Percentiles rank a stretch among this genome's conserved stretches.
Conservation (phyloP, 202 grass and related monocot genomes). For the Setaria viridis region DNA sequence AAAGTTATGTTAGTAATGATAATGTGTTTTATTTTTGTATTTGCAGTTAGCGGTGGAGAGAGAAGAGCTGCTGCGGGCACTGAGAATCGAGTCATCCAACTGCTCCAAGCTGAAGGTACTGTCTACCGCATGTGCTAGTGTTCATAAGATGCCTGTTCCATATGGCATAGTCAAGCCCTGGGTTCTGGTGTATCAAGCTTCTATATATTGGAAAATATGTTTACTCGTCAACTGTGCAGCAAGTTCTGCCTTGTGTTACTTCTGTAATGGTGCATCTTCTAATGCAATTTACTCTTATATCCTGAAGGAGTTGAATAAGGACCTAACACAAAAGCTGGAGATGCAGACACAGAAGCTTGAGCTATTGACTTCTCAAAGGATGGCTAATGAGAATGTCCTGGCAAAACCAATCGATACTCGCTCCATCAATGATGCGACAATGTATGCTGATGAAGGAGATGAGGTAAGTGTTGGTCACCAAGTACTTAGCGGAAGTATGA, state of each 20-base stretch:
- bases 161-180: constrained; percentile 20
- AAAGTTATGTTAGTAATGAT: constrained; percentile 20
- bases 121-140: constrained; percentile 14
- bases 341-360: constrained; percentile 91
- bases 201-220: constrained; percentile 24
- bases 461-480: constrained; percentile 61
- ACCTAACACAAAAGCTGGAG: constrained; percentile 93
- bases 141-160: constrained; percentile 36
- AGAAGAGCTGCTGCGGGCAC: constrained; percentile 78
- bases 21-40: not conserved
- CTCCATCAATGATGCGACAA: constrained; percentile 72
- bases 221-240: not conserved
- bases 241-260: constrained; percentile 26
- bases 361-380: constrained; percentile 74
- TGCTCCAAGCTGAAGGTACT: constrained; percentile 97
- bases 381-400: constrained; percentile 72
- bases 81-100: constrained; percentile 98
- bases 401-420: constrained; percentile 60
- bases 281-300: constrained; percentile 44
- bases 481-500: constrained; percentile 5
- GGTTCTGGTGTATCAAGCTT: not conserved
- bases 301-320: constrained; percentile 85
- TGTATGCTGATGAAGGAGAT: constrained; percentile 98
- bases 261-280: constrained; percentile 27
- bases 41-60: constrained; percentile 96